These are phyloP conservation scores for Elongisporangium undulatum DNA, from an alignment of 352 stramenopile species.

Conservation along the genomic window DNA sequence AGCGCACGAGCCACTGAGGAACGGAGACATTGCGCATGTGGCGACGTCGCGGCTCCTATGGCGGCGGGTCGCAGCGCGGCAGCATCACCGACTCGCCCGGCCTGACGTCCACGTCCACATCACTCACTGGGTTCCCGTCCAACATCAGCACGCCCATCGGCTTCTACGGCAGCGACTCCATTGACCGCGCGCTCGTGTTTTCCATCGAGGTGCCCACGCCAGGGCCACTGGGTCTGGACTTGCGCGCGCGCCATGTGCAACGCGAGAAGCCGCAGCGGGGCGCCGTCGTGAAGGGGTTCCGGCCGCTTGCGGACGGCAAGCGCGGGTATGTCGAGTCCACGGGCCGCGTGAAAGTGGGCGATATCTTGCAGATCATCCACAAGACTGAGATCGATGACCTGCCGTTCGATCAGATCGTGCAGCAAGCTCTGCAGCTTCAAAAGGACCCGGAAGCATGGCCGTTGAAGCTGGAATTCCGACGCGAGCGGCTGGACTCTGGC, in stretches of 20 bases:
- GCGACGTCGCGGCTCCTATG: conserved; percentile 46
- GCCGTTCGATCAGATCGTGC: conserved; percentile 81
- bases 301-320: conserved; percentile 38
- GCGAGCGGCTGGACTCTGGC: conserved; percentile 21
- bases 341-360: conserved; percentile 64
- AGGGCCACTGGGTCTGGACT: conserved; percentile 64
- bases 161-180: conserved; percentile 56
- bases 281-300: conserved; percentile 78
- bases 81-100: conserved; percentile 20
- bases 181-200: conserved; percentile 63
- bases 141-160: conserved; percentile 32
- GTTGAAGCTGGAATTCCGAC: conserved; percentile 70
- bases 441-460: conserved; percentile 64
- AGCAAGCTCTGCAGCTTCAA: conserved; percentile 70
- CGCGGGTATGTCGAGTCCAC: conserved; percentile 72
- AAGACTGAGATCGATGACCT: conserved; percentile 75
- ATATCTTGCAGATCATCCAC: conserved; percentile 81
- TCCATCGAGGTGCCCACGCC: conserved; percentile 65
- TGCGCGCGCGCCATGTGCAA: conserved; percentile 69
- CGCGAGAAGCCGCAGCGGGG: conserved; percentile 70
- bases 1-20: neutral
- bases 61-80: conserved; percentile 15
- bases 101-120: conserved; percentile 23
- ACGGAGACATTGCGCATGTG: conserved; percentile 24
- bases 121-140: conserved; percentile 31